Conservation (phyloP, 768 basidiomycete species). For the Xerocomellus amylosporus region DNA sequence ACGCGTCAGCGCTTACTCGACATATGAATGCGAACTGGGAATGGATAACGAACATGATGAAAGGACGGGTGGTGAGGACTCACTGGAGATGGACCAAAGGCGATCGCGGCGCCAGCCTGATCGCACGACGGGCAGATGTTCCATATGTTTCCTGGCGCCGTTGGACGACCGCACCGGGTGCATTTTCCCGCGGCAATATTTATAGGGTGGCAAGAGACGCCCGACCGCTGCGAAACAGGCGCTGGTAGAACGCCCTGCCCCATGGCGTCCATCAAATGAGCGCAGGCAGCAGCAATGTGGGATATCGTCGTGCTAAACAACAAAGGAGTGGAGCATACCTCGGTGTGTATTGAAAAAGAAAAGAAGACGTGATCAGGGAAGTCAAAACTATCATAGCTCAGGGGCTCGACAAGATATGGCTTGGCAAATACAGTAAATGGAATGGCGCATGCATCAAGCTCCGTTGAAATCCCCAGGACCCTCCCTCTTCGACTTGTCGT, state of each 20-base stretch:
- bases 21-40: no score
- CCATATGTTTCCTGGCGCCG: neutral
- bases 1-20: neutral
- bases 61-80: neutral
- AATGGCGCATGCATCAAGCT: neutral
- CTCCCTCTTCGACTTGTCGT: slow-evolving; percentile 66
- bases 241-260: no score
- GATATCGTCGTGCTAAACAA: no score
- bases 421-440: neutral
- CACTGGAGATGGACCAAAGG: neutral
- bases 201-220: no score
- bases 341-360: neutral
- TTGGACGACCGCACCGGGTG: neutral
- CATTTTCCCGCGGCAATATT: neutral
- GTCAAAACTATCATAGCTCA: neutral
- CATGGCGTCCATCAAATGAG: no score
- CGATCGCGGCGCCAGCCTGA: no score
- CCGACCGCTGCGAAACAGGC: neutral
- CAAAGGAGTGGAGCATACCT: no score
- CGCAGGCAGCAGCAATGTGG: no score
- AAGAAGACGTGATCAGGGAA: neutral
- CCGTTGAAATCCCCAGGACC: neutral
- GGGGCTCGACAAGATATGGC: no score
- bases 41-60: neutral
- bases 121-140: neutral